phyloP scores from a whole-genome alignment of 768 basidiomycete species.

The Tricholoma terreum region DNA sequence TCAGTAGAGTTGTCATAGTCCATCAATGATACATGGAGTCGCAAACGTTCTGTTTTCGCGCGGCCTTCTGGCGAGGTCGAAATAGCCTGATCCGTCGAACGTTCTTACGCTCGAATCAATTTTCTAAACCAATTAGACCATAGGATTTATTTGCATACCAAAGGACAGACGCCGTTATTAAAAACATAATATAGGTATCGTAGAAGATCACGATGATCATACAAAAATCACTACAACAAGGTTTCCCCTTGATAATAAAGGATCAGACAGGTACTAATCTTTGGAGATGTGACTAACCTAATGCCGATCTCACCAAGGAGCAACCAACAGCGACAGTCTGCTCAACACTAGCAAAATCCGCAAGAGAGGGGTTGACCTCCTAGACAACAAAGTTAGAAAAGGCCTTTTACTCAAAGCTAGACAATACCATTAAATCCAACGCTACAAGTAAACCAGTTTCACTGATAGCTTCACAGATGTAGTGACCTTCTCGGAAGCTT shows the following conservation, averaged over 20 bases:
- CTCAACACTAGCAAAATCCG: constrained; percentile 66
- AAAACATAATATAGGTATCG: too few species aligned
- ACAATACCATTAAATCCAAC: constrained; percentile 86
- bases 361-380: constrained; percentile 97
- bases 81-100: too few species aligned
- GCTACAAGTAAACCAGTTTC: constrained; percentile 93
- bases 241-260: constrained; percentile 36
- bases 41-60: too few species aligned
- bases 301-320: constrained; percentile 75
- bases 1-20: too few species aligned
- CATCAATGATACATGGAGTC: too few species aligned
- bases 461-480: constrained; percentile 88
- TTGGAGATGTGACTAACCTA: constrained; percentile 50
- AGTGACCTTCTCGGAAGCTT: constrained; percentile 98
- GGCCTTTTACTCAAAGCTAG: background rate
- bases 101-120: too few species aligned
- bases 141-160: too few species aligned
- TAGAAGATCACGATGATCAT: too few species aligned
- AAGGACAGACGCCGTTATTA: too few species aligned
- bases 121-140: too few species aligned
- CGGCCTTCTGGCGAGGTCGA: too few species aligned
- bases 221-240: constrained; percentile 28
- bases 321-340: constrained; percentile 92
- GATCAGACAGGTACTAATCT: background rate
- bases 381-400: constrained; percentile 26